These are phyloP conservation scores for Talaromyces nanjingensis DNA, from an alignment of 495 filamentous ascomycete genomes.

Conservation along the genomic window DNA sequence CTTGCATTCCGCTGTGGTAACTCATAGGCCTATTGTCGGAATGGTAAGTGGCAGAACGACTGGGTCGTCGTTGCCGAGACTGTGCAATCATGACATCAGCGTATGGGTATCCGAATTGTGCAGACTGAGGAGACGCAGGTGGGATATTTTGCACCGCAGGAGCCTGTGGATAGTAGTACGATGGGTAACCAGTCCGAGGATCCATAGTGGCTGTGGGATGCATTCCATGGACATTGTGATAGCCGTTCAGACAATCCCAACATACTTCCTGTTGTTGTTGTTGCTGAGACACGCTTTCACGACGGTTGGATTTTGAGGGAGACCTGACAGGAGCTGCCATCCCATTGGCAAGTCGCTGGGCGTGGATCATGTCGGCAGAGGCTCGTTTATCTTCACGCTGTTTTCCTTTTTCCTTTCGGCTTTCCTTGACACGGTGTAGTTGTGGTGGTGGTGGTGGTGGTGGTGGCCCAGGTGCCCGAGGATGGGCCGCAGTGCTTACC, in stretches of 20 bases:
- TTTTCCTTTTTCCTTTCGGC: slow-evolving; percentile 12
- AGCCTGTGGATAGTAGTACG: slow-evolving; percentile 18
- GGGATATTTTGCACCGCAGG: slow-evolving; percentile 26
- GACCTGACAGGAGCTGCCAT: slow-evolving; percentile 26
- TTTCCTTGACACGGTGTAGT: slow-evolving; percentile 24
- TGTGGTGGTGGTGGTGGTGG: not conserved
- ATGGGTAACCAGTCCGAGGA: slow-evolving; percentile 20
- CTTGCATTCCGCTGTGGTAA: slow-evolving; percentile 33
- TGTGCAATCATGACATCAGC: slow-evolving; percentile 22
- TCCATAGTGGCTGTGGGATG: slow-evolving; percentile 18
- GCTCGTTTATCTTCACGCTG: slow-evolving; percentile 20
- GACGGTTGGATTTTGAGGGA: slow-evolving; percentile 29
- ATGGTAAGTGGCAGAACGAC: slow-evolving; percentile 30
- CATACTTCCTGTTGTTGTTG: slow-evolving; percentile 22
- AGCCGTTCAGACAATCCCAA: slow-evolving; percentile 27
- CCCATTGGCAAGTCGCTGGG: slow-evolving; percentile 24
- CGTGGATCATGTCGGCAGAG: slow-evolving; percentile 34
- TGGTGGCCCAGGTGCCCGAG: not conserved
- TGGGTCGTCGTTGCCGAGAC: slow-evolving; percentile 18
- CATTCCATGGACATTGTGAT: slow-evolving; percentile 24
- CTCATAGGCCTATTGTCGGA: slow-evolving; percentile 34
- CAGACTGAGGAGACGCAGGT: slow-evolving; percentile 17
- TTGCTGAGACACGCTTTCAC: slow-evolving; percentile 21
- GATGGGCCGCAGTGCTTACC: slow-evolving; percentile 28
- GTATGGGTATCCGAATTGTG: slow-evolving; percentile 15